Conservation (phyloP, 495 filamentous ascomycete genomes). For the Aspergillus egyptiacus region DNA sequence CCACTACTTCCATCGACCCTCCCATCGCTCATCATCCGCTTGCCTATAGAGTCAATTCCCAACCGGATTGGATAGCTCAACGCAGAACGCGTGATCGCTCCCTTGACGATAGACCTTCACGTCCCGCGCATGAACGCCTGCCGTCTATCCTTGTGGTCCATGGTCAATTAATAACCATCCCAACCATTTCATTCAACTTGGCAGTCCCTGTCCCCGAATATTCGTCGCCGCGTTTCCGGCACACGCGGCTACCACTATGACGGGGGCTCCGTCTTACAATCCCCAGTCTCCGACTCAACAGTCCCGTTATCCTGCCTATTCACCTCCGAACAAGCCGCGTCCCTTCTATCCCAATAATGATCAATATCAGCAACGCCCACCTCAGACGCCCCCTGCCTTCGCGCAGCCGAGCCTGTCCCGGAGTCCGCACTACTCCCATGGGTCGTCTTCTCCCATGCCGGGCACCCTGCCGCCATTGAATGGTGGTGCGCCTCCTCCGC, state of each 20-base stretch:
- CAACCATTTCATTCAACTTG: constrained; percentile 9
- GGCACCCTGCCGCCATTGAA: constrained; percentile 46
- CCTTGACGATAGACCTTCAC: constrained; percentile 8
- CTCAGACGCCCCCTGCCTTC: constrained; percentile 48
- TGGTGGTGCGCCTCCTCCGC: constrained; percentile 44
- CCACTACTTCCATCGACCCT: constrained; percentile 16
- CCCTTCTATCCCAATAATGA: constrained; percentile 54
- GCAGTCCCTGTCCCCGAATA: constrained; percentile 4
- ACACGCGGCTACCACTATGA: constrained; percentile 43
- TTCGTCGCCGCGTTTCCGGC: constrained; percentile 25
- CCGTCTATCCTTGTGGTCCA: constrained; percentile 5
- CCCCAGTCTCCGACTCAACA: constrained; percentile 42
- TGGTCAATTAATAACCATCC: constrained; percentile 12
- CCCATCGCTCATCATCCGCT: constrained; percentile 2
- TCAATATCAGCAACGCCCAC: constrained; percentile 48
- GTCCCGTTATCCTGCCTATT: constrained; percentile 35
- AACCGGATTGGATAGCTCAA: constrained; percentile 14
- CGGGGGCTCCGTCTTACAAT: constrained; percentile 44
- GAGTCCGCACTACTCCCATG: constrained; percentile 48
- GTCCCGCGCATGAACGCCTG: constrained; percentile 17
- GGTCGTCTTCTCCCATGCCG: constrained; percentile 48
- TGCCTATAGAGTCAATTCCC: constrained; percentile 15
- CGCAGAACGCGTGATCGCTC: constrained; percentile 21
- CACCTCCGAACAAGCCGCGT: constrained; percentile 45
- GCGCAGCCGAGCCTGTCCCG: constrained; percentile 43